Conservation (phyloP, 805 yeast genomes). For the Spathaspora sp. region DNA sequence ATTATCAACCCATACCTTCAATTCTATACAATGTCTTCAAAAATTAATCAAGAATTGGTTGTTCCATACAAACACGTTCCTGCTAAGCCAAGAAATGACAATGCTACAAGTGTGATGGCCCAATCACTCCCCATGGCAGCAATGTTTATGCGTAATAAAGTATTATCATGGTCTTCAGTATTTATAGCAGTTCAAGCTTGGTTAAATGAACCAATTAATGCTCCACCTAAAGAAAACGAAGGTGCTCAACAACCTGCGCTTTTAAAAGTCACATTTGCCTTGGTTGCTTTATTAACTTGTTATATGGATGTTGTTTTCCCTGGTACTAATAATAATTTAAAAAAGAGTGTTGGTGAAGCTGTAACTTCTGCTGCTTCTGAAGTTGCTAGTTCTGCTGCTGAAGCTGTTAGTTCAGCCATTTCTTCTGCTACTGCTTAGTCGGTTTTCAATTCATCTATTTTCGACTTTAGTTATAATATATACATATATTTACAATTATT, state of each 20-base stretch:
- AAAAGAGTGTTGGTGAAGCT: slow-evolving; percentile 17
- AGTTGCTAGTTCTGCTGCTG: slow-evolving; percentile 1
- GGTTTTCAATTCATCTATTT: background rate
- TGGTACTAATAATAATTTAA: slow-evolving; percentile 27
- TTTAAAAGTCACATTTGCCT: slow-evolving; percentile 44
- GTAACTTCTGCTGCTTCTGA: slow-evolving; percentile 10
- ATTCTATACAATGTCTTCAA: slow-evolving; percentile 4
- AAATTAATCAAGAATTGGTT: slow-evolving; percentile 30
- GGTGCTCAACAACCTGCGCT: slow-evolving; percentile 40
- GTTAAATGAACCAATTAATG: slow-evolving; percentile 40
- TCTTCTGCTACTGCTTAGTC: background rate
- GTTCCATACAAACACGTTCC: slow-evolving; percentile 44
- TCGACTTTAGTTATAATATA: background rate
- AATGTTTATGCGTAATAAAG: slow-evolving; percentile 58
- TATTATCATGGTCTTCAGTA: slow-evolving; percentile 54
- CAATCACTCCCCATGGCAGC: slow-evolving; percentile 69
- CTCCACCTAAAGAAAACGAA: slow-evolving; percentile 21
- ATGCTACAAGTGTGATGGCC: slow-evolving; percentile 40
- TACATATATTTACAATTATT: background rate
- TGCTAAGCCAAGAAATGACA: slow-evolving; percentile 44
- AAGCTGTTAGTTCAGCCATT: background rate
- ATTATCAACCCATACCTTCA: background rate
- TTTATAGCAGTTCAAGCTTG: slow-evolving; percentile 48
- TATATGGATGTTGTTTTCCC: slow-evolving; percentile 54
- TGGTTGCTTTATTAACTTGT: slow-evolving; percentile 48